Evolutionary conservation across 345 rosid species (phyloP).

Genomic region (Eucalyptus guilfoylei): DNA sequence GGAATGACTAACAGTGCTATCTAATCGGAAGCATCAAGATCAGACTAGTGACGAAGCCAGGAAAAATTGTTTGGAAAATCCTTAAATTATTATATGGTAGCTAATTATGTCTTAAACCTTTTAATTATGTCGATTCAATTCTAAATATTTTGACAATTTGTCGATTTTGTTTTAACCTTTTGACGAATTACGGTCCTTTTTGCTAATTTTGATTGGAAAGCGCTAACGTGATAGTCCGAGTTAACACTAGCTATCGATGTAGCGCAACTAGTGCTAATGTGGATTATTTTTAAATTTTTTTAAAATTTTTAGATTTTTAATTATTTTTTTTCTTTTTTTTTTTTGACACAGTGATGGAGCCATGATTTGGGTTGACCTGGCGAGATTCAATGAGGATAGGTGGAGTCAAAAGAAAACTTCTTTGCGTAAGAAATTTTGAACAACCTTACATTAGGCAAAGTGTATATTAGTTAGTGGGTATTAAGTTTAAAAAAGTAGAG

Average conservation of each 20-base stretch:
- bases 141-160: no score
- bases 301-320: rapidly evolving
- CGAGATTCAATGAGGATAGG: neutral
- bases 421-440: no score
- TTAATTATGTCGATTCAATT: rapidly evolving
- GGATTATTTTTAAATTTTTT: no score
- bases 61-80: no score
- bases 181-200: rapidly evolving
- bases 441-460: neutral
- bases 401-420: neutral
- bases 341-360: no score
- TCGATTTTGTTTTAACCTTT: neutral
- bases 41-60: rapidly evolving
- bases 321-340: rapidly evolving
- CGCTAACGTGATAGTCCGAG: rapidly evolving
- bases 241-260: no score
- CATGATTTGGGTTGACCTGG: neutral
- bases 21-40: neutral
- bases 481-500: neutral
- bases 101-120: rapidly evolving
- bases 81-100: no score
- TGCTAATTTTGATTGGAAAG: no score
- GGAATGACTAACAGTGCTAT: neutral
- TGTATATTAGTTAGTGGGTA: neutral
- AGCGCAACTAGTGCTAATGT: rapidly evolving